phyloP scores from a whole-genome alignment of 441 rosid genomes.

The Hypseocharis bilobata region DNA sequence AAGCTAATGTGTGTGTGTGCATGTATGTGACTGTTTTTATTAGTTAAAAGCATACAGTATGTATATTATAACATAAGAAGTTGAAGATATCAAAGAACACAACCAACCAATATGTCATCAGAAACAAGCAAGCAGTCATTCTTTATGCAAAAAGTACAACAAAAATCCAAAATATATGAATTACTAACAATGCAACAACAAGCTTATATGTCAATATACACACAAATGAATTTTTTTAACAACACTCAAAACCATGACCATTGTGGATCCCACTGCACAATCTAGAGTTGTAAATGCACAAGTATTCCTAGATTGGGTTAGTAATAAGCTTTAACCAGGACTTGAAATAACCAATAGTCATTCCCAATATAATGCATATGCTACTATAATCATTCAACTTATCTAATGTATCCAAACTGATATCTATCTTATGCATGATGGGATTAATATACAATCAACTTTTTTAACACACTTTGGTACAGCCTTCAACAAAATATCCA shows the following conservation, averaged over 20 bases:
- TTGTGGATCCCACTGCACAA: too few relatives aligned
- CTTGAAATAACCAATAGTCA: not conserved
- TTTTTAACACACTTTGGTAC: not conserved
- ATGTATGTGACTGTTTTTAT: too few relatives aligned
- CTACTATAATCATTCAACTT: not conserved
- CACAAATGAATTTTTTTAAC: not conserved
- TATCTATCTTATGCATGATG: not conserved
- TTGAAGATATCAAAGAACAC: too few relatives aligned
- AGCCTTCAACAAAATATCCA: constrained; percentile 5
- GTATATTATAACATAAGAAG: too few relatives aligned
- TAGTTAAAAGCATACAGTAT: too few relatives aligned
- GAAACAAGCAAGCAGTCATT: too few relatives aligned
- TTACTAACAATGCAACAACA: too few relatives aligned
- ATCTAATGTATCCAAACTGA: not conserved
- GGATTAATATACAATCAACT: too few relatives aligned
- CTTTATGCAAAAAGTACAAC: too few relatives aligned
- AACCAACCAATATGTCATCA: too few relatives aligned
- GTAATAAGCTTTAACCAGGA: not conserved
- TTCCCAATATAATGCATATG: not conserved
- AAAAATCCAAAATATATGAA: too few relatives aligned
- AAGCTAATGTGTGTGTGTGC: too few relatives aligned
- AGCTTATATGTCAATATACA: not conserved
- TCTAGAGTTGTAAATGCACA: not conserved
- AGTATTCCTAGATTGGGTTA: not conserved
- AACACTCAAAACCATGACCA: not conserved